Conservation (phyloP, 2,329 filamentous ascomycete genomes). For the Calonectria honghensis region DNA sequence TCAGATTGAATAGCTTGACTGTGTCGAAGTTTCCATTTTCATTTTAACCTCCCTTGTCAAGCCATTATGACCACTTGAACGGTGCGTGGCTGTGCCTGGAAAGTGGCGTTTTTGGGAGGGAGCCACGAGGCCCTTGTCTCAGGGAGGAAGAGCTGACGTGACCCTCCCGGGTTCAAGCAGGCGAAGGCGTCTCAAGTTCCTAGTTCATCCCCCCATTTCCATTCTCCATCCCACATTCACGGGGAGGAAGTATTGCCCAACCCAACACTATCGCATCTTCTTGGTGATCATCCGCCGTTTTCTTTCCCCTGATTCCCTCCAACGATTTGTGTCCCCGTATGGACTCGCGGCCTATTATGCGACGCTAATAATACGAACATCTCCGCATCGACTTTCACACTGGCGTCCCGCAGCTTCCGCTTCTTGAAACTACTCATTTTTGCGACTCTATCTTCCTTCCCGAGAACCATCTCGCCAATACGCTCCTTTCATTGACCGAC, state of each 20-base stretch:
- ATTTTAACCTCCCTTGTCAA: slow-evolving; percentile 17
- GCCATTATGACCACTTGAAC: neutral
- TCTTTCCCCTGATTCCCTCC: neutral
- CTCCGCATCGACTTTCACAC: slow-evolving; percentile 19
- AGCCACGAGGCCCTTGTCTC: slow-evolving; percentile 42
- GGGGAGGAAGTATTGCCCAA: slow-evolving; percentile 19
- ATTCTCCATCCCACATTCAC: slow-evolving; percentile 29
- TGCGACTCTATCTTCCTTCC: slow-evolving; percentile 18
- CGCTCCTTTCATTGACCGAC: neutral
- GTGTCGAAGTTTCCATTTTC: neutral
- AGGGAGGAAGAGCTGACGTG: slow-evolving; percentile 21
- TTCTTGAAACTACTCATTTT: slow-evolving; percentile 12
- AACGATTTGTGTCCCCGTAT: neutral
- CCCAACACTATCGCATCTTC: slow-evolving; percentile 9
- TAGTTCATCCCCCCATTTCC: slow-evolving; percentile 10
- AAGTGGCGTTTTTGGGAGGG: slow-evolving; percentile 38
- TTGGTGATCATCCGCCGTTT: neutral
- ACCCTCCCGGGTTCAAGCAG: neutral
- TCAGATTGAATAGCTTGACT: neutral
- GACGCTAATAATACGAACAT: slow-evolving; percentile 14
- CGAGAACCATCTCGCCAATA: neutral
- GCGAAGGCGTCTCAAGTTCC: slow-evolving; percentile 1
- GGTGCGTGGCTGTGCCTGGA: slow-evolving; percentile 51
- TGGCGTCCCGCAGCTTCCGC: slow-evolving; percentile 38
- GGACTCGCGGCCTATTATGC: slow-evolving; percentile 1